Evolutionary conservation across 768 basidiomycete genomes (phyloP).

Genomic region (Peribolospora kevripleyi): DNA sequence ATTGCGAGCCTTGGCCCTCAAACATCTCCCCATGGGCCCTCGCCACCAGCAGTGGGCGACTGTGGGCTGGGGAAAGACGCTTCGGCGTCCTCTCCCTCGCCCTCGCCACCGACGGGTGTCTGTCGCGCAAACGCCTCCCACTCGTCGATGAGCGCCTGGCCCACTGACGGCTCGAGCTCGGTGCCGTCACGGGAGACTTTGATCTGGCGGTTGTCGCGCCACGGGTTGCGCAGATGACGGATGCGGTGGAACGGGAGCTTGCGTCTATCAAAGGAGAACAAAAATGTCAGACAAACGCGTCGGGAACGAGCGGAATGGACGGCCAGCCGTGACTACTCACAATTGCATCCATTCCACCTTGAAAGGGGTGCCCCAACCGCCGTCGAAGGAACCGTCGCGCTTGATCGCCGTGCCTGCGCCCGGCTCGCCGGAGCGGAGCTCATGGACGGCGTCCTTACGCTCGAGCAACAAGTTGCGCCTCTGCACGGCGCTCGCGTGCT

Average conservation of each 20-base stretch:
- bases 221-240: slow-evolving; percentile 63
- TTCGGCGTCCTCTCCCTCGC: no score
- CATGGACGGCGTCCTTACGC: no score
- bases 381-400: slow-evolving; percentile 14
- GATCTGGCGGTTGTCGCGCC: slow-evolving; percentile 50
- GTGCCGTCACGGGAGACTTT: slow-evolving; percentile 30
- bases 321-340: background rate
- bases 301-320: background rate
- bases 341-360: slow-evolving; percentile 48
- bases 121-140: slow-evolving; percentile 25
- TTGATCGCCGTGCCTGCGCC: no score
- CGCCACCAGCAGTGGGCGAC: no score
- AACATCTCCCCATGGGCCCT: no score
- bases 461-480: no score
- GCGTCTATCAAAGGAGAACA: no score
- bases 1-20: no score
- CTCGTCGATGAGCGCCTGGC: slow-evolving; percentile 40
- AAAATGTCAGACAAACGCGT: background rate
- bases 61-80: no score
- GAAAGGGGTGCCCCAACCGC: slow-evolving; percentile 53
- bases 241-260: slow-evolving; percentile 47
- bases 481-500: no score
- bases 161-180: slow-evolving; percentile 60
- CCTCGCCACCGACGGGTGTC: no score
- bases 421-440: background rate